These are phyloP conservation scores for Eragrostis tef DNA, from an alignment of 202 grass and related monocot species.

Conservation along the genomic window DNA sequence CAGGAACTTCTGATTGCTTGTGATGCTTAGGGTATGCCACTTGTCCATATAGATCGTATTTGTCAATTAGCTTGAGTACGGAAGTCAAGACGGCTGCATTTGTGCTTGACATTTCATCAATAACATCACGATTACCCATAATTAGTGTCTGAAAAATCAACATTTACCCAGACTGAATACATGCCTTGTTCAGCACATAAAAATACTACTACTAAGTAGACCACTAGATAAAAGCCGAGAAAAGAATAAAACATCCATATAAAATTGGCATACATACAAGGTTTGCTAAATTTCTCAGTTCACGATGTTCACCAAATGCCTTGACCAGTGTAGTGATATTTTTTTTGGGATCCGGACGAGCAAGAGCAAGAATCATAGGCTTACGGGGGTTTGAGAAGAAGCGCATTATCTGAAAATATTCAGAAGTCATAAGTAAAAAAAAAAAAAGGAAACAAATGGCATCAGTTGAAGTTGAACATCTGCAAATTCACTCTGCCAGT, in stretches of 20 bases:
- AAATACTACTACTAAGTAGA: conserved; percentile 9
- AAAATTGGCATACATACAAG: conserved; percentile 55
- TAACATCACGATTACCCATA: conserved; percentile 89
- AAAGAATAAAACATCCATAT: conserved; percentile 2
- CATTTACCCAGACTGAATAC: conserved; percentile 19
- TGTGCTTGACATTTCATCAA: conserved; percentile 82
- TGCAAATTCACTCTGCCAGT: conserved; percentile 25
- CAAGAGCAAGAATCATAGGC: conserved; percentile 86
- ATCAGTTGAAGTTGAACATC: conserved; percentile 8
- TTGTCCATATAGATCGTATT: conserved; percentile 85
- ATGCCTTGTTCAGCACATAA: not conserved
- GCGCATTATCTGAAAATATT: conserved; percentile 71
- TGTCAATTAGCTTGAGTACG: conserved; percentile 79
- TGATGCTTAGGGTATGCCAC: conserved; percentile 93
- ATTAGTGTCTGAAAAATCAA: conserved; percentile 69
- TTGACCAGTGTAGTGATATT: conserved; percentile 81
- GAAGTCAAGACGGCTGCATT: conserved; percentile 76
- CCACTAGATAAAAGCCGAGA: not conserved
- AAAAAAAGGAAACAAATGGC: conserved; percentile 22
- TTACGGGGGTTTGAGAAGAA: conserved; percentile 90
- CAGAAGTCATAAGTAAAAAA: conserved; percentile 17
- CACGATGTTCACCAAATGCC: conserved; percentile 84
- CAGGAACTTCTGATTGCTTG: conserved; percentile 88
- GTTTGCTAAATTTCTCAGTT: conserved; percentile 82
- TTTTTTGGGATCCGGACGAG: conserved; percentile 81